These are phyloP conservation scores for Fusarium euwallaceae DNA, from an alignment of 2,329 filamentous ascomycete species.

Conservation along the genomic window DNA sequence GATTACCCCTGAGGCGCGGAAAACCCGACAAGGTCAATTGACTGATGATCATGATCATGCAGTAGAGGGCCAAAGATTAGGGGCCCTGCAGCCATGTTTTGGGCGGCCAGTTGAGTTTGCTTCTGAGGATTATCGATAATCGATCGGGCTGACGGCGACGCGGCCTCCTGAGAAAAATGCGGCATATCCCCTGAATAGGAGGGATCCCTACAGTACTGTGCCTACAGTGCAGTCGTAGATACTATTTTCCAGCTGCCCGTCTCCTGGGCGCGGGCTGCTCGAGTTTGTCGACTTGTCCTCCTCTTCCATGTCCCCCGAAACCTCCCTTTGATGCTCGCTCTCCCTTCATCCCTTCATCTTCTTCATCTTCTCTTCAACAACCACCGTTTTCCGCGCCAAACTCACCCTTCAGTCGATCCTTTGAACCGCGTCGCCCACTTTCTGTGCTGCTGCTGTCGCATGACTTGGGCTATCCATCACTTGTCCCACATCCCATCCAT, in stretches of 20 bases:
- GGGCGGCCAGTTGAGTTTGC: conserved; percentile 15
- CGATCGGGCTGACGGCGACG: conserved; percentile 29
- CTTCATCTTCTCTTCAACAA: conserved; percentile 11
- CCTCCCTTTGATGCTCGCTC: conserved; percentile 20
- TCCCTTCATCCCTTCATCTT: conserved; percentile 20
- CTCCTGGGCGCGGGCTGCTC: conserved; percentile 22
- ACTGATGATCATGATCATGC: conserved; percentile 43
- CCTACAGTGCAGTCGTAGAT: conserved; percentile 24
- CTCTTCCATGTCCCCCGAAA: conserved; percentile 9
- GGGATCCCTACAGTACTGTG: conserved; percentile 2
- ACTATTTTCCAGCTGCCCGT: conserved; percentile 39
- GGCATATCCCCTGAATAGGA: conserved; percentile 38
- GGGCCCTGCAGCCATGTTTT: neutral
- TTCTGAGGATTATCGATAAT: conserved; percentile 16
- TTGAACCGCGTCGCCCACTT: conserved; percentile 22
- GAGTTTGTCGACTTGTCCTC: conserved; percentile 35
- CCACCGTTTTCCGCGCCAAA: conserved; percentile 9
- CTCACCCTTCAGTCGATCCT: conserved; percentile 43
- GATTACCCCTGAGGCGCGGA: conserved; percentile 27
- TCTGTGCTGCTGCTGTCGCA: conserved; percentile 27
- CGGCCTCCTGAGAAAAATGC: conserved; percentile 32
- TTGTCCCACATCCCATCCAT: conserved; percentile 36
- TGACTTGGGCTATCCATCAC: conserved; percentile 33
- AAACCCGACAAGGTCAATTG: conserved; percentile 25
- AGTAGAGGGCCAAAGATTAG: conserved; percentile 18